A percentile compares a stretch with the other conserved stretches of the same genome.
These are phyloP conservation scores for Brettanomyces nanus DNA, from an alignment of 805 yeast genomes.

Conservation along the genomic window DNA sequence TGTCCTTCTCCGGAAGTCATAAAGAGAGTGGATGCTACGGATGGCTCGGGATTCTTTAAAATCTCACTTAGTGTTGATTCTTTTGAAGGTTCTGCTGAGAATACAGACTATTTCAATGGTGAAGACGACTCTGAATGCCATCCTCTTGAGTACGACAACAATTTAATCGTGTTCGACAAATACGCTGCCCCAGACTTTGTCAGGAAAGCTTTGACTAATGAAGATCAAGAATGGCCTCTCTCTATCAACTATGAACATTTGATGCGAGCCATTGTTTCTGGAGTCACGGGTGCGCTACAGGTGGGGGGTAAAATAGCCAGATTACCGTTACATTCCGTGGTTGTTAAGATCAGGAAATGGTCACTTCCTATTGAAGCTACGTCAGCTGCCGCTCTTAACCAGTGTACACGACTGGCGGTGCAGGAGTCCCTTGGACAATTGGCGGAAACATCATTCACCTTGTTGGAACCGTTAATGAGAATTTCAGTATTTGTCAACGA, in stretches of 20 bases:
- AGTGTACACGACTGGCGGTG: constrained; percentile 38
- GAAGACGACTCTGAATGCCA: constrained; percentile 35
- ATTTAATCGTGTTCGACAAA: constrained; percentile 32
- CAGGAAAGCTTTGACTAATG: constrained; percentile 11
- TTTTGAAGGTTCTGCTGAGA: constrained; percentile 27
- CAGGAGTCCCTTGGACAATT: constrained; percentile 27
- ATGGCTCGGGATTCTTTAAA: constrained; percentile 8
- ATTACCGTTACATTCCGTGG: constrained; percentile 51
- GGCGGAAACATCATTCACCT: constrained; percentile 31
- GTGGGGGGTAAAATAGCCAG: constrained; percentile 58
- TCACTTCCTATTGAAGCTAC: constrained; percentile 40
- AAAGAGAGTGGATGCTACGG: constrained; percentile 17
- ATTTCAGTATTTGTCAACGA: constrained; percentile 60
- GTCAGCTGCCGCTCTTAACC: constrained; percentile 33
- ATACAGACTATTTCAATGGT: constrained; percentile 24
- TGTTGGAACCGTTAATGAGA: constrained; percentile 86
- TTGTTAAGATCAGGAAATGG: constrained; percentile 46
- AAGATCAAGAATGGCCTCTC: constrained; percentile 36
- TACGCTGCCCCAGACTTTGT: constrained; percentile 18
- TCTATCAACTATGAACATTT: constrained; percentile 38
- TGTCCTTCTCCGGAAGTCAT: constrained; percentile 17
- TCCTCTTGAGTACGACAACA: constrained; percentile 38
- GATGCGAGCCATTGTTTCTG: constrained; percentile 47
- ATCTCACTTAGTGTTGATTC: constrained; percentile 23
- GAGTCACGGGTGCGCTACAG: constrained; percentile 53